These are phyloP conservation scores for Fonsecaea monophora DNA, from an alignment of 2,329 filamentous ascomycete genomes.

Conservation along the genomic window DNA sequence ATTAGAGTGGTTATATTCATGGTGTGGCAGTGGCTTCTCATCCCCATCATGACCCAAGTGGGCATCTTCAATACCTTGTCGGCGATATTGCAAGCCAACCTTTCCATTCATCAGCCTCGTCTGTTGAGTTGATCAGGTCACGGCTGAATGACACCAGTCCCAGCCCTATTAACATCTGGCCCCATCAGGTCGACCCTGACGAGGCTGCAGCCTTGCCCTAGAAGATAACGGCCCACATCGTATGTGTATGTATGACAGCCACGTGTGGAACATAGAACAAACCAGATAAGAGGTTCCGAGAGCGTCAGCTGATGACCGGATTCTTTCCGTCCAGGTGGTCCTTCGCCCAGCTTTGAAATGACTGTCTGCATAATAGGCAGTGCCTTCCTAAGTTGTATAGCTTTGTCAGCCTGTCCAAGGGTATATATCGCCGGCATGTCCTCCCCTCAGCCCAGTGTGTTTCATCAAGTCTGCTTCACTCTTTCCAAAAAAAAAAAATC, in stretches of 20 bases:
- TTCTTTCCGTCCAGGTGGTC: background rate
- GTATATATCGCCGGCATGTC: background rate
- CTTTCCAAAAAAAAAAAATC: background rate
- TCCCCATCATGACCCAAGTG: background rate
- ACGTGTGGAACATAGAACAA: background rate
- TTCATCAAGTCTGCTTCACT: background rate
- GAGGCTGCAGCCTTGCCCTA: slow-evolving; percentile 1
- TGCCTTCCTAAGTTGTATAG: background rate
- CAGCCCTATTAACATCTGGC: background rate
- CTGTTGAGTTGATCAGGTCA: background rate
- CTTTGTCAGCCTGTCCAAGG: background rate
- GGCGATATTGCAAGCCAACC: background rate
- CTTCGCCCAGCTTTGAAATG: background rate
- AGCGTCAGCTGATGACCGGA: background rate
- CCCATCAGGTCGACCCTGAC: background rate
- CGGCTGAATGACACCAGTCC: background rate
- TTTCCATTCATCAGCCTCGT: background rate
- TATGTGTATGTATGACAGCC: background rate
- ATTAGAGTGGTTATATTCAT: background rate
- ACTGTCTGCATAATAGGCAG: background rate
- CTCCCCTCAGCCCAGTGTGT: background rate
- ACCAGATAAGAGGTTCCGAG: background rate
- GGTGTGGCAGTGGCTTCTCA: background rate
- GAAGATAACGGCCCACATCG: background rate
- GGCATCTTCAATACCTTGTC: background rate